phyloP scores from a whole-genome alignment of 805 yeast genomes.

The Saccharomycopsis microspora region DNA sequence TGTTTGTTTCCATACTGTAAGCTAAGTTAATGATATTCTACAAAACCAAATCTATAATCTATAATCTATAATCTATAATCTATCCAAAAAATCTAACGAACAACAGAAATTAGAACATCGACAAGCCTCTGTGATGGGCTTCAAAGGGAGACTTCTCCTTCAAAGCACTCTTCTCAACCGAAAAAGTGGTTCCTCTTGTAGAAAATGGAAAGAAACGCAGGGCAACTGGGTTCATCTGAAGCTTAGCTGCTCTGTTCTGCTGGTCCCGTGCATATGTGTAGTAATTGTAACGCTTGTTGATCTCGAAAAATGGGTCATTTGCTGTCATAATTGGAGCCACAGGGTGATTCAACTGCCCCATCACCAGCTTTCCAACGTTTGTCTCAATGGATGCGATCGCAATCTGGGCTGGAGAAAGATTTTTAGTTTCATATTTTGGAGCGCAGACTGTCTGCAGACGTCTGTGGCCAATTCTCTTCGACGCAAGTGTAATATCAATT shows the following conservation, averaged over 20 bases:
- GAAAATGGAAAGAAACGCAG: slow-evolving; percentile 10
- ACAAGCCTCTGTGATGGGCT: no score
- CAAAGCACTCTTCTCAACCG: no score
- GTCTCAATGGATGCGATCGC: neutral
- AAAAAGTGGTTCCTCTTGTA: no score
- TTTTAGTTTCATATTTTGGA: neutral
- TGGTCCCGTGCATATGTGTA: neutral
- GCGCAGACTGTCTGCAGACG: neutral
- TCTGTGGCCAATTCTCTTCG: neutral
- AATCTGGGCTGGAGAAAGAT: slow-evolving; percentile 21
- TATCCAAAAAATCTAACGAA: no score
- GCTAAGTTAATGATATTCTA: no score
- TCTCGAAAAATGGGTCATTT: slow-evolving; percentile 9
- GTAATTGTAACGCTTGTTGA: slow-evolving; percentile 8
- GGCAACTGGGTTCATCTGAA: slow-evolving; percentile 8
- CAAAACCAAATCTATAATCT: no score
- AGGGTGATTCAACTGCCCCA: slow-evolving; percentile 2
- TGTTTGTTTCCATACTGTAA: no score
- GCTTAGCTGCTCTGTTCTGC: neutral
- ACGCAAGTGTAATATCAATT: slow-evolving; percentile 5
- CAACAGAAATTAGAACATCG: no score
- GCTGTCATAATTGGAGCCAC: slow-evolving; percentile 9
- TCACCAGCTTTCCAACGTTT: no score
- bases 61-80: no score
- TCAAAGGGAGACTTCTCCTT: no score